Conservation (phyloP, 495 filamentous ascomycete species). For the Tuber magnatum region DNA sequence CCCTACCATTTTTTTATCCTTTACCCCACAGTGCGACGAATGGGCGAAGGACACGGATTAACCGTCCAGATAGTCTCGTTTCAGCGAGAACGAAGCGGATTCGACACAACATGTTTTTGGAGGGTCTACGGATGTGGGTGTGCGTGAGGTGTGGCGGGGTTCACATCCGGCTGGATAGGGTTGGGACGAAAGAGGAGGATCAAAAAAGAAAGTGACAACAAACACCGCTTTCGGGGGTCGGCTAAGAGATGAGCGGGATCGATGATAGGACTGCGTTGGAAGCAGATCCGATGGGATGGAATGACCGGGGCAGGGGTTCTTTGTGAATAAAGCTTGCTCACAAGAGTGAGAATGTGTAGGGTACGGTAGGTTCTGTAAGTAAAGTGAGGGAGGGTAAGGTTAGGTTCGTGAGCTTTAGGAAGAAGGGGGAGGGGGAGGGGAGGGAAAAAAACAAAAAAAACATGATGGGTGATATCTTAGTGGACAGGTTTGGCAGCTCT, state of each 20-base stretch:
- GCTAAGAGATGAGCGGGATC: conserved; percentile 40
- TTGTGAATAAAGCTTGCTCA: not conserved
- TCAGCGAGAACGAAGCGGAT: conserved; percentile 33
- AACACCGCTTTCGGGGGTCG: conserved; percentile 37
- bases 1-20: conserved; percentile 25
- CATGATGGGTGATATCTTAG: not conserved
- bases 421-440: not conserved
- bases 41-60: conserved; percentile 38
- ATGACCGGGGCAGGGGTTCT: conserved; percentile 31
- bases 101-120: conserved; percentile 39
- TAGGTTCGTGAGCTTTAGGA: not conserved
- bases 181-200: conserved; percentile 36
- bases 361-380: not conserved
- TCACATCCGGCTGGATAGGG: conserved; percentile 38
- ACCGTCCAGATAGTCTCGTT: conserved; percentile 38
- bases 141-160: conserved; percentile 37
- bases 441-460: not conserved
- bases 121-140: conserved; percentile 35
- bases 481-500: conserved; percentile 29
- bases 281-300: conserved; percentile 39
- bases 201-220: conserved; percentile 39
- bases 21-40: conserved; percentile 37
- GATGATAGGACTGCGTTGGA: conserved; percentile 39
- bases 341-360: not conserved
- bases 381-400: not conserved